Base-by-base conservation (phyloP, 495 filamentous ascomycete species). In the Venustampulla echinocandica region DNA sequence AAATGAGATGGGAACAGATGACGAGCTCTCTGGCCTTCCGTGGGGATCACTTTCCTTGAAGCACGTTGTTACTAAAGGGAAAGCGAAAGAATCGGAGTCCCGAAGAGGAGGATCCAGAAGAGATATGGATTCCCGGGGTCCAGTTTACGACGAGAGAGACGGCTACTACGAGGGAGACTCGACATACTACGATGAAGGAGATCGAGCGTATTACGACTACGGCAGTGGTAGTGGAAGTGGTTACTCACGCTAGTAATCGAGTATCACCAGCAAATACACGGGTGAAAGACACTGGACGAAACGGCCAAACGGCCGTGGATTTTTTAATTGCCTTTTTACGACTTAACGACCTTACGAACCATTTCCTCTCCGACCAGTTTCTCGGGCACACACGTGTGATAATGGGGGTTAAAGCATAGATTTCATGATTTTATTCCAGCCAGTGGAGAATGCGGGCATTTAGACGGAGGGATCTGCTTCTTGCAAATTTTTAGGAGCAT, bases 41-140 rank as follows among this genome's bases (percentile, higher is more conserved):
- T 84, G 80, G 80, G 80, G 80, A 15, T 68, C 77, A 18, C 41
- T 81, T 34, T 75, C 67, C 46, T 50, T 84, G 63, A 60, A 62
- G 21, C 70, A 77, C 50, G 65, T 81, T 2, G 63, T 82, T 0
- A 60, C 69, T 7, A 61, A 65, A 9, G 78, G 79, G 14, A 72
- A 76, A 50, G 64, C 69, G 34, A 62, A 60, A 20, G 70, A 73
- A 54, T 30, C 61, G 52, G 50, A 62, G 46, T 57, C 60, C 47
- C 15, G 20, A 9, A 21, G 61, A 49, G 5, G 61, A 56, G 37
- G 62, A 52, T 55, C 57, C 25, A 34, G 41, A 30, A 34, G 19
- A 17, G 44, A 56, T 14, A 44, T 30, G 27, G 48, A 49, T 19
- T 43, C 47, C 2, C 35, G 44, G 38, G 47, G 52, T 6, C 51